A percentile compares a stretch with the other conserved stretches of the same genome.
Evolutionary conservation across 2,329 filamentous ascomycete species (phyloP).

Genomic region (Septoria linicola): DNA sequence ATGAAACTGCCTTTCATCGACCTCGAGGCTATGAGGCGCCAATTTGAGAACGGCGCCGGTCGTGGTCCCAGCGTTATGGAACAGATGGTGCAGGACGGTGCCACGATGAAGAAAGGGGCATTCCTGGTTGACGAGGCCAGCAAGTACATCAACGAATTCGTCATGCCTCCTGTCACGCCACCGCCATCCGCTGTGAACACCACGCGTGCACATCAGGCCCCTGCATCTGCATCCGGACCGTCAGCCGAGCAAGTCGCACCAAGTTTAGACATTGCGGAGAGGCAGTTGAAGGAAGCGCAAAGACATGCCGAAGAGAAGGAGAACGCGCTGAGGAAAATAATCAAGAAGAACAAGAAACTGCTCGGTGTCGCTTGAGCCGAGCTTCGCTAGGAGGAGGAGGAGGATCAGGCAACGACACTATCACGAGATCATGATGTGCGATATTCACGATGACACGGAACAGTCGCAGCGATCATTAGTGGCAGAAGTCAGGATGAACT

Average conservation of each 20-base stretch:
- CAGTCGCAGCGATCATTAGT: no score
- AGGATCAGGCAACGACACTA: background rate
- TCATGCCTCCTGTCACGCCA: constrained; percentile 39
- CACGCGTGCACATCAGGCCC: constrained; percentile 2
- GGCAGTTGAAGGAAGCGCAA: constrained; percentile 34
- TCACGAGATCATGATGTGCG: no score
- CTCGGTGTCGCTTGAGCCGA: constrained; percentile 27
- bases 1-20: constrained; percentile 35
- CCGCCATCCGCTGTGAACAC: constrained; percentile 27
- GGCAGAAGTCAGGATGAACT: no score
- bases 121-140: constrained; percentile 41
- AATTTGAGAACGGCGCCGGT: constrained; percentile 32
- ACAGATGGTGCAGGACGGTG: constrained; percentile 41
- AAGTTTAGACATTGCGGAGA: constrained; percentile 35
- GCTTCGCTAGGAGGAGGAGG: background rate
- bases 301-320: constrained; percentile 39
- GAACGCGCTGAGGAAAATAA: constrained; percentile 33
- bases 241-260: constrained; percentile 15
- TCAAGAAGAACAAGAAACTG: constrained; percentile 40
- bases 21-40: constrained; percentile 32
- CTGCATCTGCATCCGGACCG: background rate
- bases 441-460: no score
- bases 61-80: constrained; percentile 40
- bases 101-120: constrained; percentile 38
- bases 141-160: constrained; percentile 41